Base-by-base conservation (phyloP, 108 stramenopile species). In the Ochromonas danica region DNA sequence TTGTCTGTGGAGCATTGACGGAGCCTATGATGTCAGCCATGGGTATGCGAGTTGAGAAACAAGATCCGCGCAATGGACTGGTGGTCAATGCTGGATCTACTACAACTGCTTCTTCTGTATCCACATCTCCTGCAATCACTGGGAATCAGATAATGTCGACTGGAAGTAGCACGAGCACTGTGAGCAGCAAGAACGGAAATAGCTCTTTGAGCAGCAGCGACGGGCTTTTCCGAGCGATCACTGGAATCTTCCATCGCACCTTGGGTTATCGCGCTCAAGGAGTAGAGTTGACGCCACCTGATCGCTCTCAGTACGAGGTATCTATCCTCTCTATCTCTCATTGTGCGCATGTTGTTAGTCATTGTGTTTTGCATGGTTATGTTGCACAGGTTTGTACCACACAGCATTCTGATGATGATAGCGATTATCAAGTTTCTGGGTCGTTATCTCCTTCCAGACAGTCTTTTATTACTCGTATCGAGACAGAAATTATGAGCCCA, bases 1-100 rank as follows among this genome's bases (percentile, higher is more conserved):
- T 98, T 60, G 92, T 96, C 42, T 95, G 94, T 80, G 97, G 97
- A n/a, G 94, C 95, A 1, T 84, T 94, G 45, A 96, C 97, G 10
- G 94, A 95, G 74, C 85, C 82, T 27, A 85, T 96, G 43, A 85
- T 98, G 35, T 86, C 89, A 28, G 51, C 80, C 1, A 91, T 92
- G 85, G 92, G 90, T 36, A 94, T 98, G 93, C 63, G 63, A 28
- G 22, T 22, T 57, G 51, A 22, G 17, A 57, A 57, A 57, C 10
- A 57, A 17, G 51, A 57, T 22, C 22, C 51, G 10, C 51, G 10
- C 22, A 22, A 57, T 57, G 51, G 10, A 10, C 10, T 10, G 22
- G 51, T 17, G 51, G 51, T 10, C 22, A 22, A 57, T 57, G 51
- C 17, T 57, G 51, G 22, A 57, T 22, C 51, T 22, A 57, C 22